A percentile compares a stretch with the other conserved stretches of the same genome.
Conservation (phyloP, 139 green algal genomes). For the Volvox africanus region DNA sequence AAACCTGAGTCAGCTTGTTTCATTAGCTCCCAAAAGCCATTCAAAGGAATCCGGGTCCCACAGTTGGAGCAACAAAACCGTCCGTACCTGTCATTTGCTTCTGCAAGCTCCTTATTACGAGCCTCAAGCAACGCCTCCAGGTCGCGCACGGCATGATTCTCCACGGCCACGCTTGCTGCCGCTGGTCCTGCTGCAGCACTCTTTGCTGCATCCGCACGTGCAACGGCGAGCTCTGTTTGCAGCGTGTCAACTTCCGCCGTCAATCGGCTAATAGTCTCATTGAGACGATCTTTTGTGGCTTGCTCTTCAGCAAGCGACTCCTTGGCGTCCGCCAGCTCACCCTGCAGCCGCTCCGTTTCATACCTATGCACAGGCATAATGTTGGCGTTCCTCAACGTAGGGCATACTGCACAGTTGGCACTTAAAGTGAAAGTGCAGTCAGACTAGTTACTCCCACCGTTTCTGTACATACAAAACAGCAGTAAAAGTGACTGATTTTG, state of each 20-base stretch:
- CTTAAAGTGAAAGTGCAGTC: no score
- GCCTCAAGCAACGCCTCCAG: constrained; percentile 61
- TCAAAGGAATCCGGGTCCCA: no score
- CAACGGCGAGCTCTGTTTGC: constrained; percentile 51
- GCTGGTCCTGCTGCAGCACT: not conserved
- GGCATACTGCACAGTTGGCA: no score
- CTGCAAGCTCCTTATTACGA: constrained; percentile 62
- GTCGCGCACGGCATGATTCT: constrained; percentile 55
- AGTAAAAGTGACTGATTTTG: no score
- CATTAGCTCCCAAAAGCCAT: no score
- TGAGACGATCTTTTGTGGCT: constrained; percentile 64
- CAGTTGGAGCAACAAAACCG: not conserved
- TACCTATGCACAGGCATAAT: constrained; percentile 34
- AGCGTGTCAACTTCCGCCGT: constrained; percentile 68
- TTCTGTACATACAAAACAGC: no score
- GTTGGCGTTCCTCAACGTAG: no score
- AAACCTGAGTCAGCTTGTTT: no score
- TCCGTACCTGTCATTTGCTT: constrained; percentile 54
- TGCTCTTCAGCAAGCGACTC: constrained; percentile 71
- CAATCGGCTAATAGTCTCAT: constrained; percentile 55
- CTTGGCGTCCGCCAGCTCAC: constrained; percentile 63
- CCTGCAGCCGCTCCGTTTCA: constrained; percentile 62
- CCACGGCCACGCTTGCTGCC: not conserved
- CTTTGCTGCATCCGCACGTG: constrained; percentile 37
- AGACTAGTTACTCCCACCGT: no score